phyloP scores from a whole-genome alignment of 2,329 filamentous ascomycete species.

The Monosporascus cannonballus region DNA sequence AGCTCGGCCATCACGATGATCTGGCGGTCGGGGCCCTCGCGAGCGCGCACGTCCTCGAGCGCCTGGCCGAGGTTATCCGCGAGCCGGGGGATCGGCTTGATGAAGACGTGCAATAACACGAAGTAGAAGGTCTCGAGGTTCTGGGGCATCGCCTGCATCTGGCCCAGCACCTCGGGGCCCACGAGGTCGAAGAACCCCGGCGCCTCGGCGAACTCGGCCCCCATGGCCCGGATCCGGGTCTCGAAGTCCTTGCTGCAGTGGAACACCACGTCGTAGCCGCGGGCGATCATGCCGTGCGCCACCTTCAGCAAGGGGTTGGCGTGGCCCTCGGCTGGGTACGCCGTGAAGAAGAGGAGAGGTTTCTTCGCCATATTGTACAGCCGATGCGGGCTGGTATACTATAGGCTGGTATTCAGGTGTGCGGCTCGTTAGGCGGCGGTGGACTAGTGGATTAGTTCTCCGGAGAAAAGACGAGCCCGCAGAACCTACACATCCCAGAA shows the following conservation, averaged over 20 bases:
- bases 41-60: constrained; percentile 27
- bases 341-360: constrained; percentile 16
- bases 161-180: not conserved
- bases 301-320: constrained; percentile 19
- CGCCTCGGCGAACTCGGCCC: constrained; percentile 26
- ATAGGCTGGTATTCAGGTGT: too few relatives aligned
- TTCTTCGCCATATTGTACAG: constrained; percentile 7
- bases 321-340: constrained; percentile 16
- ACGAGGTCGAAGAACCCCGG: not conserved
- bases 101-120: constrained; percentile 28
- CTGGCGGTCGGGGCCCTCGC: constrained; percentile 26
- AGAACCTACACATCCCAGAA: too few relatives aligned
- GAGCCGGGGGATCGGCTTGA: constrained; percentile 25
- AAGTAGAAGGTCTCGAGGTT: constrained; percentile 19
- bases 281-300: constrained; percentile 23
- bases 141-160: constrained; percentile 4
- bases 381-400: too few relatives aligned
- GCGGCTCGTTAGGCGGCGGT: too few relatives aligned
- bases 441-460: too few relatives aligned
- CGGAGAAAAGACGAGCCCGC: too few relatives aligned
- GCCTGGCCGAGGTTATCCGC: constrained; percentile 27
- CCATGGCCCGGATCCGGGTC: constrained; percentile 24
- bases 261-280: constrained; percentile 33
- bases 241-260: constrained; percentile 25
- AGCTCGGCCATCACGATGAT: constrained; percentile 39